Percentiles rank a stretch among this genome's conserved stretches.
These are phyloP conservation scores for Sugiyamaella pinicola DNA, from an alignment of 1,139 yeast genomes.

Conservation along the genomic window DNA sequence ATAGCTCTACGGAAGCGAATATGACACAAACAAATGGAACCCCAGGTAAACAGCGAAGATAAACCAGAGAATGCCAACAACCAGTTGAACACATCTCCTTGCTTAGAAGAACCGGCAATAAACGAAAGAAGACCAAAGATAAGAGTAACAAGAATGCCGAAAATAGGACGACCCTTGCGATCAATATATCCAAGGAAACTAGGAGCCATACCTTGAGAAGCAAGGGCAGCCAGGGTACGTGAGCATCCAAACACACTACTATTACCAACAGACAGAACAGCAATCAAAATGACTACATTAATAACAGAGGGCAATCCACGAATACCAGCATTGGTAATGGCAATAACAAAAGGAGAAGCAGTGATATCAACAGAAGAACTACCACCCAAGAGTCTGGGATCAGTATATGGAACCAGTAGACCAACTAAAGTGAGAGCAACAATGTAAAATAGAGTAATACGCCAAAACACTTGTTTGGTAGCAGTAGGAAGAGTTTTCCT, in stretches of 20 bases:
- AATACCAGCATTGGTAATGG: slow-evolving; percentile 59
- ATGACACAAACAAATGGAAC: slow-evolving; percentile 72
- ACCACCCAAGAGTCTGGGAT: slow-evolving; percentile 46
- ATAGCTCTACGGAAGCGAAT: slow-evolving; percentile 79
- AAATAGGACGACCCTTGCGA: slow-evolving; percentile 71
- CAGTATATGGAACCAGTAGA: slow-evolving; percentile 62
- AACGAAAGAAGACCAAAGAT: slow-evolving; percentile 69
- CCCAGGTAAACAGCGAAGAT: slow-evolving; percentile 84
- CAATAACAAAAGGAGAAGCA: slow-evolving; percentile 76
- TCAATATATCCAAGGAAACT: slow-evolving; percentile 70
- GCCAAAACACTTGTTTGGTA: slow-evolving; percentile 71
- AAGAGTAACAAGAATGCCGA: slow-evolving; percentile 60
- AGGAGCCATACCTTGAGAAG: slow-evolving; percentile 84
- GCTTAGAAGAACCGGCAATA: slow-evolving; percentile 63
- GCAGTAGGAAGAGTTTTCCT: slow-evolving; percentile 67
- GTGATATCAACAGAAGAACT: slow-evolving; percentile 52
- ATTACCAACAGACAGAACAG: slow-evolving; percentile 72
- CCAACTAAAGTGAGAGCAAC: slow-evolving; percentile 62
- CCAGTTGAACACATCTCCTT: slow-evolving; percentile 76
- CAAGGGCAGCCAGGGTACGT: slow-evolving; percentile 78
- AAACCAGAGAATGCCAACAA: slow-evolving; percentile 80
- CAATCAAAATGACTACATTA: slow-evolving; percentile 70
- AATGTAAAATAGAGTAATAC: slow-evolving; percentile 65
- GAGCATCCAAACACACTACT: slow-evolving; percentile 78
- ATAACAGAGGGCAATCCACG: slow-evolving; percentile 66